Evolutionary conservation across 495 filamentous ascomycete species (phyloP).

Genomic region (Aspergillus olivimuriae): DNA sequence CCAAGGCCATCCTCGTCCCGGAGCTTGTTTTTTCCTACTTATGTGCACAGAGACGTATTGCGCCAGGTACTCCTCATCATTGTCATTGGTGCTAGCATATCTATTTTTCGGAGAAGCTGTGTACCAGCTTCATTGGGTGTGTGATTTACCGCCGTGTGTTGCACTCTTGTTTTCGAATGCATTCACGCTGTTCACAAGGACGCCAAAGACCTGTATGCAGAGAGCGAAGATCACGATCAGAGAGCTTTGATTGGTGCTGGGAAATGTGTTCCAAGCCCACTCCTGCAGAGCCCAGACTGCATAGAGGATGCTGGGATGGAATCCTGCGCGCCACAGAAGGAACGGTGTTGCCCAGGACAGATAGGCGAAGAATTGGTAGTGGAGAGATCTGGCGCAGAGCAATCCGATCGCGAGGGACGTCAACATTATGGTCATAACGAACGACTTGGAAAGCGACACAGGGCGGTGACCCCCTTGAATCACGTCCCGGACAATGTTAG

Average conservation of each 20-base stretch:
- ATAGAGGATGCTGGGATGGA: conserved; percentile 68
- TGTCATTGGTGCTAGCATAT: neutral
- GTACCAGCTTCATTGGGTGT: conserved; percentile 14
- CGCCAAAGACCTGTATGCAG: conserved; percentile 51
- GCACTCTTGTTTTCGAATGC: conserved; percentile 13
- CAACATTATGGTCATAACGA: conserved; percentile 72
- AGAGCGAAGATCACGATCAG: conserved; percentile 67
- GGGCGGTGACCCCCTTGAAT: conserved; percentile 49
- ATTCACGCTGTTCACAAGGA: conserved; percentile 20
- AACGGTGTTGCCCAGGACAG: conserved; percentile 88
- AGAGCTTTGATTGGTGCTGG: conserved; percentile 80
- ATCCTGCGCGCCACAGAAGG: conserved; percentile 74
- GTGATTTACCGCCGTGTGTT: conserved; percentile 13
- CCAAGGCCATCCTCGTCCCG: too few relatives aligned
- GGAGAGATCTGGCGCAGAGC: conserved; percentile 83
- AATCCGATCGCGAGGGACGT: conserved; percentile 77
- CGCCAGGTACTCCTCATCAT: too few relatives aligned
- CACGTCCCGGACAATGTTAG: conserved; percentile 44
- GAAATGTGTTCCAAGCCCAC: conserved; percentile 95
- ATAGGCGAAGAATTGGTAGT: conserved; percentile 97
- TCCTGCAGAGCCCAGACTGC: conserved; percentile 78
- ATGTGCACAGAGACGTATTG: too few relatives aligned
- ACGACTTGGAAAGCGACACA: conserved; percentile 59
- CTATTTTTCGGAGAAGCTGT: neutral
- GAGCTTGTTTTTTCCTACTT: too few relatives aligned